A percentile compares a stretch with the other conserved stretches of the same genome.
Conservation (phyloP, 345 rosid species). For the Hibiscus tridactylites region DNA sequence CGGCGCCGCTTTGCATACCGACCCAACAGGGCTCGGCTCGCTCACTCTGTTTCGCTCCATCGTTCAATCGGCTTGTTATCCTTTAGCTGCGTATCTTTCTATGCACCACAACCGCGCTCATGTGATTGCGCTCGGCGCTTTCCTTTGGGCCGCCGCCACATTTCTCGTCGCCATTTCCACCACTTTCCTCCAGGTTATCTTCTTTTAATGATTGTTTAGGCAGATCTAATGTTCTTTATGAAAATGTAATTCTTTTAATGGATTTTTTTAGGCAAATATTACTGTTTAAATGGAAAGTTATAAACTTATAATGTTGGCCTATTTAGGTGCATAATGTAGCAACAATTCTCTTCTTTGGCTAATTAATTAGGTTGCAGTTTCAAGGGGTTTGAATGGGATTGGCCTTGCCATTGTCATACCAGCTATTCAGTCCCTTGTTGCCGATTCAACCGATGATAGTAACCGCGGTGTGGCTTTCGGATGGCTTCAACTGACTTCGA, state of each 20-base stretch:
- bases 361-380: conserved; percentile 40
- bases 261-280: not conserved
- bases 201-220: not conserved
- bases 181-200: conserved; percentile 52
- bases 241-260: not conserved
- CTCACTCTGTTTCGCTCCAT: conserved; percentile 53
- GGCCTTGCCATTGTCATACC: conserved; percentile 61
- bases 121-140: conserved; percentile 64
- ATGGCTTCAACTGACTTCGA: conserved; percentile 60
- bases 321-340: not conserved
- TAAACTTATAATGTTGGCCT: not conserved
- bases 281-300: not conserved
- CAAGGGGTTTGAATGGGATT: conserved; percentile 61
- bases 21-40: conserved; percentile 58
- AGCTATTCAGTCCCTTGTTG: conserved; percentile 60
- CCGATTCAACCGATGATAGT: conserved; percentile 71
- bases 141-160: conserved; percentile 68
- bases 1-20: conserved; percentile 48
- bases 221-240: not conserved
- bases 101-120: conserved; percentile 50
- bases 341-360: not conserved
- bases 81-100: conserved; percentile 58
- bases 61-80: conserved; percentile 52
- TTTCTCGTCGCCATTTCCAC: conserved; percentile 59
- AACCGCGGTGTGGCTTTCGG: conserved; percentile 76